Base-by-base conservation (phyloP, 148 eudicot species). In the Drosera capensis region DNA sequence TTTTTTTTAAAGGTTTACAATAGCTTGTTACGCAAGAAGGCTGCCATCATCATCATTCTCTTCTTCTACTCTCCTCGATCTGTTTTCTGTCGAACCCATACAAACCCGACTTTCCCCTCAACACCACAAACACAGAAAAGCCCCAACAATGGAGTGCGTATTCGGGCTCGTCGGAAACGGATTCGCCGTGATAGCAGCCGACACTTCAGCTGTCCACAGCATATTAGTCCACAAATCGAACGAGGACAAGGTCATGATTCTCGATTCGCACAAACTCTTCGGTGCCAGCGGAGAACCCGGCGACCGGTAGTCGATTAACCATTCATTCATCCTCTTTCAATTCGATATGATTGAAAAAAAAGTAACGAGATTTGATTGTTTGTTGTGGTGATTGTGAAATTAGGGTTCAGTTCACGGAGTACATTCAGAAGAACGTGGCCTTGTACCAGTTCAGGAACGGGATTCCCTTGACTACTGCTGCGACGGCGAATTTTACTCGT, bases 331-430 rank as follows among this genome's bases (percentile, higher is more conserved):
- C 31, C 48, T 21, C 36, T 14, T 23, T 35, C 5, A 20, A 17
- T 21, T 30, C 20, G 3, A 11, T 43, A 16, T 6, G 11, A 1
- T 6, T 13, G 1, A 11, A 15, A 34, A 15, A 34, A 11, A 13
- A 11, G 2, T 11, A 34, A 15, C n/a, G n/a, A n/a, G n/a, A n/a
- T n/a, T n/a, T n/a, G n/a, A n/a, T n/a, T n/a, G n/a, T n/a, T n/a
- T n/a, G n/a, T n/a, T n/a, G n/a, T n/a, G n/a, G n/a, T n/a, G 11
- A 8, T 42, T 25, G n/a, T 54, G 17, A 35, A 3, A 2, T 25
- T 59, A 86, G 95, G 62, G 86, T 64, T 70, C 95, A 86, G 46
- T 86, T 86, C 36, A 86, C 95, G 15, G 95, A 86, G 72, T 74
- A 56, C 24, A 53, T 80, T n/a, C 83, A 77, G 63, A 80, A 77